Evolutionary conservation across 192 early-diverging fungal genomes (phyloP).

Genomic region (Phlyctochytrium bullatum): DNA sequence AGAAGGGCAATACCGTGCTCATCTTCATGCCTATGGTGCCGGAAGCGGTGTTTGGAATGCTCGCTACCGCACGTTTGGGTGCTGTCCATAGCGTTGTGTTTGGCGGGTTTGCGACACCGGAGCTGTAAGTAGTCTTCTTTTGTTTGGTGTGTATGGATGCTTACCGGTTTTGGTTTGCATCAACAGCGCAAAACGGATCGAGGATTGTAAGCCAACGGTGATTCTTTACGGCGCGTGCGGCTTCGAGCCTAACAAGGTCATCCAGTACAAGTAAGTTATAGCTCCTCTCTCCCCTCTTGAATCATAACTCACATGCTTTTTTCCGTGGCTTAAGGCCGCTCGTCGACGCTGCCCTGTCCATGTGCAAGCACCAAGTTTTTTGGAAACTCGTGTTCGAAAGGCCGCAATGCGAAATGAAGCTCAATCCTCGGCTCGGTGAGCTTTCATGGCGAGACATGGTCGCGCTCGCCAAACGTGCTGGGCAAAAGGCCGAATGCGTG

Average conservation of each 20-base stretch:
- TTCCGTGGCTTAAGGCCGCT: constrained; percentile 40
- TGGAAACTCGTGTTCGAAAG: constrained; percentile 65
- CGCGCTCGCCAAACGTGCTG: constrained; percentile 29
- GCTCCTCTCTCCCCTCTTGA: background rate
- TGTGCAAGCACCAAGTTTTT: constrained; percentile 48
- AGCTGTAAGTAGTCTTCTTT: constrained; percentile 26
- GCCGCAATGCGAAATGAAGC: constrained; percentile 45
- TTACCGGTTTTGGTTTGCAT: background rate
- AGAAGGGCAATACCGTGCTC: constrained; percentile 70
- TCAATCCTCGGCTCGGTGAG: constrained; percentile 57
- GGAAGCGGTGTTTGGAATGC: constrained; percentile 78
- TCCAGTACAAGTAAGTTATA: constrained; percentile 61
- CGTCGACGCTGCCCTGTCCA: constrained; percentile 65
- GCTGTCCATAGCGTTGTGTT: constrained; percentile 81
- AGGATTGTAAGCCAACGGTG: constrained; percentile 72
- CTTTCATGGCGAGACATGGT: constrained; percentile 53
- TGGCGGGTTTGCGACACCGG: constrained; percentile 51
- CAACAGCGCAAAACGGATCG: constrained; percentile 71
- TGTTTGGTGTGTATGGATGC: background rate
- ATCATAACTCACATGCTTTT: background rate
- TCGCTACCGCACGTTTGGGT: constrained; percentile 82
- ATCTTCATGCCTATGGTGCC: constrained; percentile 77
- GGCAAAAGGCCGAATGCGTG: constrained; percentile 42
- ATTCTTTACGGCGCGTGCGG: constrained; percentile 77
- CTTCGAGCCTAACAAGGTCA: constrained; percentile 68